phyloP scores from a whole-genome alignment of 2,329 filamentous ascomycete species.

The Xylariaceae sp. region DNA sequence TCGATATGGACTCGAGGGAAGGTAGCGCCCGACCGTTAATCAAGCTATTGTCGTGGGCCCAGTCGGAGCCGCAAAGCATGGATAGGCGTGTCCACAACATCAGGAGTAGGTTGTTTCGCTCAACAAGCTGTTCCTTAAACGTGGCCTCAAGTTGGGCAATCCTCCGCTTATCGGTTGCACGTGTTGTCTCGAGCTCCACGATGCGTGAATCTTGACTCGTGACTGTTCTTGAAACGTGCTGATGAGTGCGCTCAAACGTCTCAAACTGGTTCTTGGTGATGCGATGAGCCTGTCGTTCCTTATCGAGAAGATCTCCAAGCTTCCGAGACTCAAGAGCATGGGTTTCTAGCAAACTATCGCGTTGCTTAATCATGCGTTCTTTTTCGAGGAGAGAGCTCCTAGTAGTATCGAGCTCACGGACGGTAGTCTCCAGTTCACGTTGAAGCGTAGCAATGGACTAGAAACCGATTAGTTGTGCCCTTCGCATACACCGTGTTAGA shows the following conservation, averaged over 20 bases:
- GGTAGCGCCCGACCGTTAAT: slow-evolving; percentile 81
- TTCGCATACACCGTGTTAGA: not conserved
- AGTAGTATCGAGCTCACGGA: slow-evolving; percentile 73
- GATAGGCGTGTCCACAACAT: slow-evolving; percentile 87
- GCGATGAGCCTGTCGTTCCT: slow-evolving; percentile 77
- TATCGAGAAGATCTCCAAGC: slow-evolving; percentile 81
- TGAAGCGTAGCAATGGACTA: slow-evolving; percentile 82
- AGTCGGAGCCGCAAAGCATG: slow-evolving; percentile 80
- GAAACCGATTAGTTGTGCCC: slow-evolving; percentile 15
- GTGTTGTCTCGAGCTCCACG: slow-evolving; percentile 75
- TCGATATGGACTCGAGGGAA: slow-evolving; percentile 77
- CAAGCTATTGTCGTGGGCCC: slow-evolving; percentile 82
- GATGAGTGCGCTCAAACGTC: slow-evolving; percentile 78
- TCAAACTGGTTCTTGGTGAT: slow-evolving; percentile 86
- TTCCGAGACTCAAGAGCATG: slow-evolving; percentile 82
- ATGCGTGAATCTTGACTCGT: slow-evolving; percentile 80
- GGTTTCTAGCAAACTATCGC: slow-evolving; percentile 81
- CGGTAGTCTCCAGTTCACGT: slow-evolving; percentile 76
- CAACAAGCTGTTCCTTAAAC: slow-evolving; percentile 79
- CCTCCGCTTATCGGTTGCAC: slow-evolving; percentile 70
- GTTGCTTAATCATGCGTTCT: slow-evolving; percentile 81
- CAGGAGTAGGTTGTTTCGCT: slow-evolving; percentile 83
- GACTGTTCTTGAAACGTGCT: slow-evolving; percentile 79
- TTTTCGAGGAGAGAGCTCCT: slow-evolving; percentile 80
- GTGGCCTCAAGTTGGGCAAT: slow-evolving; percentile 70